Base-by-base conservation (phyloP, 1,284 basidiomycete species). In the Malassezia equina region DNA sequence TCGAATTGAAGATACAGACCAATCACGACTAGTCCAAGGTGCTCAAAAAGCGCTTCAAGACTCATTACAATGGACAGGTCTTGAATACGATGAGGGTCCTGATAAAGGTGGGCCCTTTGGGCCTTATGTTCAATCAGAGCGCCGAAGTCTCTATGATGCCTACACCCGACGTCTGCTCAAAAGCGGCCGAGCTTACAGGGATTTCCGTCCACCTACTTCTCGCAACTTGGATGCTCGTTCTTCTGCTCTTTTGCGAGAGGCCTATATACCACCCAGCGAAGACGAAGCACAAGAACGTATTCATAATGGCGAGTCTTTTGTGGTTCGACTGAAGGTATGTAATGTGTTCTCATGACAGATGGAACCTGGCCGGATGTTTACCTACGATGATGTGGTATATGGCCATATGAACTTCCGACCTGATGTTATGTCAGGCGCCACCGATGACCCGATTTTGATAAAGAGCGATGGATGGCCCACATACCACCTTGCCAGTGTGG, bases 401-500 rank as follows among this genome's bases (percentile, higher is more conserved):
- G 86, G 86, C 3, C 63, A 77, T 11, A 75, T 89, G 21, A 81
- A 80, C 52, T 86, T 90, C 55, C 64, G 67, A 12, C 61, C 66
- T 21, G 64, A 75, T 84, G 59, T 57, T 3, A 54, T 9, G 1
- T 31, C 50, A 2, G 48, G 60, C 5, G 56, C 51, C 15, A 59
- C 62, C 17, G 94, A 91, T 28, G 93, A 99, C 72, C 90, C 90
- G 11, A 83, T 98, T 49, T 78, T 99, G 1, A 78, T 96, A 61
- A 98, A 98, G 76, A 85, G 86, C 0, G 91, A 98, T 73, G 79
- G 83, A 0, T 93, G 86, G 75, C 94, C 94, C 1, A 98, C 94
- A 0, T 98, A 98, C 71, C 94, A 98, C 63, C 81, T 99, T 2
- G 93, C 94, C 0, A 91, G 84, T 28, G 88, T 98, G 0, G 88